Percentiles rank a stretch among this genome's conserved stretches.
Evolutionary conservation across 2,329 filamentous ascomycete genomes (phyloP).

Genomic region (Exophiala phaeomuriformis): DNA sequence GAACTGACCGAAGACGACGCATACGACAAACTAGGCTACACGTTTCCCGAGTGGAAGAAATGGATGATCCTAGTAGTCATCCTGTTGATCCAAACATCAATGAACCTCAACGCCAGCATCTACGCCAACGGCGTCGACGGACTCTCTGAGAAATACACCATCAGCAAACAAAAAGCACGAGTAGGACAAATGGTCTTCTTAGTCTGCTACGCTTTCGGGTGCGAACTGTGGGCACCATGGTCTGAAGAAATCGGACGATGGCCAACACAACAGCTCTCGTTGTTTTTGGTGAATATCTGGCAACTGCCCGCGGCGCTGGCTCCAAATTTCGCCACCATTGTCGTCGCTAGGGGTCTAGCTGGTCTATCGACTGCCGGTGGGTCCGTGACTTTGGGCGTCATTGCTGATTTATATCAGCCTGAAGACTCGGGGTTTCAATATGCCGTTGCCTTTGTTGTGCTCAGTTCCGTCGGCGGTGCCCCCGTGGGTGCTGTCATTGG

Average conservation of each 20-base stretch:
- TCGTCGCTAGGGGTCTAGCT: slow-evolving; percentile 61
- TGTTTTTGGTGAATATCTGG: slow-evolving; percentile 70
- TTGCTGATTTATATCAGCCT: slow-evolving; percentile 56
- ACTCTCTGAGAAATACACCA: slow-evolving; percentile 57
- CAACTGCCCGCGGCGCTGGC: slow-evolving; percentile 64
- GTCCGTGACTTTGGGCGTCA: slow-evolving; percentile 57
- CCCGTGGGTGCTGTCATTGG: slow-evolving; percentile 50
- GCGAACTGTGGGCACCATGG: slow-evolving; percentile 82
- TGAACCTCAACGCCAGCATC: slow-evolving; percentile 70
- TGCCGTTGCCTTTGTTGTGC: slow-evolving; percentile 54
- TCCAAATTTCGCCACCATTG: slow-evolving; percentile 60
- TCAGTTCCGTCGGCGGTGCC: slow-evolving; percentile 51
- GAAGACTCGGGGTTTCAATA: slow-evolving; percentile 48
- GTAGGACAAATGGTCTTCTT: slow-evolving; percentile 70
- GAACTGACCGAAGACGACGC: slow-evolving; percentile 51
- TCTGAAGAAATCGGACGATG: slow-evolving; percentile 72
- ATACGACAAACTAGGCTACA: slow-evolving; percentile 58
- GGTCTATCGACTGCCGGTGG: slow-evolving; percentile 58
- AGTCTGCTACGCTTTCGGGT: slow-evolving; percentile 72
- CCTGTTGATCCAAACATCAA: slow-evolving; percentile 63
- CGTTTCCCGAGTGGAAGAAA: slow-evolving; percentile 39
- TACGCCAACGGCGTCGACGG: slow-evolving; percentile 61
- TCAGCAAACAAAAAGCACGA: slow-evolving; percentile 60
- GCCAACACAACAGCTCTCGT: slow-evolving; percentile 63
- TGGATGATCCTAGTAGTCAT: slow-evolving; percentile 44